A percentile compares a stretch with the other conserved stretches of the same genome.
These are phyloP conservation scores for Arabis alpina DNA, from an alignment of 345 rosid species.

Conservation along the genomic window DNA sequence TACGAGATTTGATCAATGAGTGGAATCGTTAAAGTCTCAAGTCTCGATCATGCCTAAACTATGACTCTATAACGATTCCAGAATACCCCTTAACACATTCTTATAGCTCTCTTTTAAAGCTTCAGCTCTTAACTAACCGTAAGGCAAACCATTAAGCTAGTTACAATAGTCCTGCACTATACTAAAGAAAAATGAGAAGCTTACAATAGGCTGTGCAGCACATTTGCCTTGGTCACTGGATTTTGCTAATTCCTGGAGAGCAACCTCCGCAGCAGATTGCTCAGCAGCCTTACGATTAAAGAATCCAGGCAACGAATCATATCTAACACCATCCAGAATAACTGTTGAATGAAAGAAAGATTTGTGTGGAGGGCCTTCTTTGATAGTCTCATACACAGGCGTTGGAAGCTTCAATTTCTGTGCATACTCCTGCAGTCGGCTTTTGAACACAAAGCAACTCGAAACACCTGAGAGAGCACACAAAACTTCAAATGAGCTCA, in stretches of 20 bases:
- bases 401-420: slow-evolving; percentile 73
- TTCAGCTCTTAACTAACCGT: not conserved
- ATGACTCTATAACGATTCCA: not conserved
- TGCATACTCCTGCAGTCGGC: slow-evolving; percentile 82
- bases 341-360: slow-evolving; percentile 77
- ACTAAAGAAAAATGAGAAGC: slow-evolving; percentile 42
- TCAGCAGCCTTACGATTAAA: slow-evolving; percentile 95
- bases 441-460: slow-evolving; percentile 82
- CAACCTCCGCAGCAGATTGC: slow-evolving; percentile 96
- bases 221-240: slow-evolving; percentile 54
- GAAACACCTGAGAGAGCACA: slow-evolving; percentile 61
- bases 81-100: not conserved
- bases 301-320: slow-evolving; percentile 83
- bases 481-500: slow-evolving; percentile 16
- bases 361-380: slow-evolving; percentile 92
- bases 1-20: not conserved
- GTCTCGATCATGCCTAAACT: not conserved
- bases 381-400: slow-evolving; percentile 76
- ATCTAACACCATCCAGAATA: slow-evolving; percentile 60
- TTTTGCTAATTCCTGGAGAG: slow-evolving; percentile 70
- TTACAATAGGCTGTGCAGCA: slow-evolving; percentile 81
- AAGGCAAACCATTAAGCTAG: slow-evolving; percentile 2
- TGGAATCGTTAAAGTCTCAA: not conserved
- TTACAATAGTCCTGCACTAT: not conserved
- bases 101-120: slow-evolving; percentile 7